A percentile compares a stretch with the other conserved stretches of the same genome.
Evolutionary conservation across 768 basidiomycete species (phyloP).

Genomic region (Leccinum subtestaceum): DNA sequence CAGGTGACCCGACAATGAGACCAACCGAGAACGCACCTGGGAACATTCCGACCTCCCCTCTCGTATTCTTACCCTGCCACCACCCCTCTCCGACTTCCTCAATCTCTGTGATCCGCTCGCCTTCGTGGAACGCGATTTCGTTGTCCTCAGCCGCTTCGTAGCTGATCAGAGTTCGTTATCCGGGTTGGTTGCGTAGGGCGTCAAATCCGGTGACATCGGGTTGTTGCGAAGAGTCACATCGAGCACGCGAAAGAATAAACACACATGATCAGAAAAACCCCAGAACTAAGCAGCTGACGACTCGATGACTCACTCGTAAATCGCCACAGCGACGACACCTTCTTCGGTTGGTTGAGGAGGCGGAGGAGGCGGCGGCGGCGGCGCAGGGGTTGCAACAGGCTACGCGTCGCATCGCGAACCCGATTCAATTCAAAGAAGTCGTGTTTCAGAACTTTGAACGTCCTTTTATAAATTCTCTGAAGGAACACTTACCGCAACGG

Average conservation of each 20-base stretch:
- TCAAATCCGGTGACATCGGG: neutral
- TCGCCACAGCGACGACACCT: slow-evolving; percentile 59
- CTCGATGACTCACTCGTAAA: slow-evolving; percentile 51
- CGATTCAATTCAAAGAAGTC: neutral
- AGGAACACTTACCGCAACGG: slow-evolving; percentile 37
- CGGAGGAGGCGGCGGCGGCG: slow-evolving; percentile 41
- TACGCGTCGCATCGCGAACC: slow-evolving; percentile 1
- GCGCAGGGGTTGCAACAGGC: slow-evolving; percentile 34
- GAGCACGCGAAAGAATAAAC: neutral
- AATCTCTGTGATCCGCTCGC: slow-evolving; percentile 74
- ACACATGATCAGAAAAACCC: neutral
- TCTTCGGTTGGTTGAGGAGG: slow-evolving; percentile 50
- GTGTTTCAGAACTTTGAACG: neutral
- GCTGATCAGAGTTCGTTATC: slow-evolving; percentile 36
- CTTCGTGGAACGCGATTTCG: slow-evolving; percentile 82
- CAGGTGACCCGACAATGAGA: neutral
- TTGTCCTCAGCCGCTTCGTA: slow-evolving; percentile 93
- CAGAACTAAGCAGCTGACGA: neutral
- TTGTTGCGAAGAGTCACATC: neutral
- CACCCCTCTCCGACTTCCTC: slow-evolving; percentile 85
- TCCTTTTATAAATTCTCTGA: neutral
- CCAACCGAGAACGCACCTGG: slow-evolving; percentile 51
- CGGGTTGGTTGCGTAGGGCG: too few species aligned
- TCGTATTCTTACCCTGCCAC: slow-evolving; percentile 70
- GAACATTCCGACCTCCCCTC: slow-evolving; percentile 67